Evolutionary conservation across 371 early-diverging fungal species (phyloP).

Genomic region (Batkoa obscura): DNA sequence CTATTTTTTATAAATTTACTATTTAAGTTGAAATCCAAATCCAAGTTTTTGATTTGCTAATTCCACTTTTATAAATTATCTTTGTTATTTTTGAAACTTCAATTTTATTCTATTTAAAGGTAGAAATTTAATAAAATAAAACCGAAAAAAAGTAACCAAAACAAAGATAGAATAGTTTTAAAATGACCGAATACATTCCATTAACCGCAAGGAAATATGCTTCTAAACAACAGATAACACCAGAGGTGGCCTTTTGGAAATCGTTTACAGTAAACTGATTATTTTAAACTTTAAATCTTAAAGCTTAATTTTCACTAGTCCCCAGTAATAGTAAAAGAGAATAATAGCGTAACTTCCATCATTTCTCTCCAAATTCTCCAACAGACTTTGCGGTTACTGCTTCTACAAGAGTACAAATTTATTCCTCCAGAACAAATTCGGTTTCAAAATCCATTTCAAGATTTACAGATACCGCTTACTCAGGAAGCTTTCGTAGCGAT

Average conservation of each 20-base stretch:
- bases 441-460: conserved; percentile 74
- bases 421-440: conserved; percentile 49
- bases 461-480: conserved; percentile 73
- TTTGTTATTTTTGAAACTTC: too few relatives aligned
- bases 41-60: too few relatives aligned
- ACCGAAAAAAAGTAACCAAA: too few relatives aligned
- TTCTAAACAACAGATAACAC: background rate
- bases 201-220: too few relatives aligned
- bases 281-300: background rate
- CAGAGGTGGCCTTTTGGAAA: background rate
- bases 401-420: conserved; percentile 79
- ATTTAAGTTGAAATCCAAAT: too few relatives aligned
- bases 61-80: too few relatives aligned
- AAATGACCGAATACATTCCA: too few relatives aligned
- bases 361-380: conserved; percentile 68
- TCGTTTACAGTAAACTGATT: background rate
- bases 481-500: conserved; percentile 61
- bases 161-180: too few relatives aligned
- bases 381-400: conserved; percentile 77
- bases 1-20: too few relatives aligned
- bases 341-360: conserved; percentile 62
- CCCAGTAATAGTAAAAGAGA: conserved; percentile 72
- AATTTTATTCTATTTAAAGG: too few relatives aligned
- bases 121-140: too few relatives aligned
- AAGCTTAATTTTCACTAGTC: conserved; percentile 19